Evolutionary conservation across 2,329 filamentous ascomycete genomes (phyloP).

Genomic region (Claviceps quebecensis): DNA sequence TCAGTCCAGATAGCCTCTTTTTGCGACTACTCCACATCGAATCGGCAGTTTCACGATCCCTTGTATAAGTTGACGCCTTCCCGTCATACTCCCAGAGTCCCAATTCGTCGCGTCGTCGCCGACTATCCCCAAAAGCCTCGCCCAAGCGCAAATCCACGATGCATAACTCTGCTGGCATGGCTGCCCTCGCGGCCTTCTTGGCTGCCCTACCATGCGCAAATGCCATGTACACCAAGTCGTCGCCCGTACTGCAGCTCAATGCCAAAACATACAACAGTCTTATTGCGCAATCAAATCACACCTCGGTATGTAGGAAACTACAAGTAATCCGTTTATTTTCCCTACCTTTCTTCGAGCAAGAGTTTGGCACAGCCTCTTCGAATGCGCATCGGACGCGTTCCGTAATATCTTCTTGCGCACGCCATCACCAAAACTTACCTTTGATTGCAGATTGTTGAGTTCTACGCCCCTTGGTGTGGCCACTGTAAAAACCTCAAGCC

Average conservation of each 20-base stretch:
- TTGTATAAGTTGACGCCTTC: neutral
- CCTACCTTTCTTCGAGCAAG: neutral
- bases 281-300: slow-evolving; percentile 81
- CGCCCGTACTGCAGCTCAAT: slow-evolving; percentile 72
- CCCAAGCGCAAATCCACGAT: slow-evolving; percentile 20
- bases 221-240: slow-evolving; percentile 74
- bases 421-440: neutral
- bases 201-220: slow-evolving; percentile 50
- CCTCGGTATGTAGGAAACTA: slow-evolving; percentile 50
- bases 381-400: neutral
- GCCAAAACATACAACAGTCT: slow-evolving; percentile 66
- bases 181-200: slow-evolving; percentile 39
- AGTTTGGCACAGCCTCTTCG: too few relatives aligned
- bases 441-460: slow-evolving; percentile 48
- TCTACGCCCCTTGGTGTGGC: slow-evolving; percentile 96
- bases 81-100: neutral
- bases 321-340: neutral
- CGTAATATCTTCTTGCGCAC: neutral
- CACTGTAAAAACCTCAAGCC: slow-evolving; percentile 95
- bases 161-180: slow-evolving; percentile 38
- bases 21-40: neutral
- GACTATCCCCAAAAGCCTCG: neutral
- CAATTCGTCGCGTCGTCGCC: neutral
- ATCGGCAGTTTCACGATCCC: neutral
- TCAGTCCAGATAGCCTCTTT: neutral